Base-by-base conservation (phyloP, 2,329 filamentous ascomycete genomes). In the Colletotrichum simmondsii region DNA sequence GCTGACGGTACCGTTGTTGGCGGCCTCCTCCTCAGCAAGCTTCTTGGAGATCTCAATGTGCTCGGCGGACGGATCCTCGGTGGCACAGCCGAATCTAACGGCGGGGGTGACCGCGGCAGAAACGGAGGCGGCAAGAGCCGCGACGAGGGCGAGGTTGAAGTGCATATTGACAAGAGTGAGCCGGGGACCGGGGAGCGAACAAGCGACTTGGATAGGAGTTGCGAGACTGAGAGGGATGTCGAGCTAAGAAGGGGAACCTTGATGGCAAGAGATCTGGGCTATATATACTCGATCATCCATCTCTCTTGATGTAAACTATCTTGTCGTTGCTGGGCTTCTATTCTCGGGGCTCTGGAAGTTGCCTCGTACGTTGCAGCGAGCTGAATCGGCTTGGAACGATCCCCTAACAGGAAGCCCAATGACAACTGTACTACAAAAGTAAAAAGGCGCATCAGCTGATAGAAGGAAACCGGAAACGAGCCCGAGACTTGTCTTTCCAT, bases 11-110 rank as follows among this genome's bases (percentile, higher is more conserved):
- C 70, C 53, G 32, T 67, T 49, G 6, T 64, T 30, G 35, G 19
- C 26, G n/a, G 49, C 62, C 66, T 78, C 77, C 57, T 76, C 28
- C 46, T 65, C 63, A 22, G 75, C 75, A 24, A 78, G 63, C 46
- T 63, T 71, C 59, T 74, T 60, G 57, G 75, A 71, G 52, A 77
- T 68, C 42, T 66, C 69, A 59, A 72, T 54, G 22, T 73, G 66
- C 66, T 71, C 67, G 10, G 30, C 28, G 22, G 37, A 65, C 11
- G 66, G 66, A 1, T 63, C 66, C 12, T 37, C 46, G 30, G 66
- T 65, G 28, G 24, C 14, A 24, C 70, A 68, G 42, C 69, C 58
- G 32, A 68, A 46, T 35, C 57, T 49, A 19, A 42, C 14, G 24
- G 24, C 57, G 37, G 30, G 37, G 28, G 57, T 46, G 14, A 67